Conservation (phyloP, 345 rosid genomes). For the Melaleuca alternifolia region DNA sequence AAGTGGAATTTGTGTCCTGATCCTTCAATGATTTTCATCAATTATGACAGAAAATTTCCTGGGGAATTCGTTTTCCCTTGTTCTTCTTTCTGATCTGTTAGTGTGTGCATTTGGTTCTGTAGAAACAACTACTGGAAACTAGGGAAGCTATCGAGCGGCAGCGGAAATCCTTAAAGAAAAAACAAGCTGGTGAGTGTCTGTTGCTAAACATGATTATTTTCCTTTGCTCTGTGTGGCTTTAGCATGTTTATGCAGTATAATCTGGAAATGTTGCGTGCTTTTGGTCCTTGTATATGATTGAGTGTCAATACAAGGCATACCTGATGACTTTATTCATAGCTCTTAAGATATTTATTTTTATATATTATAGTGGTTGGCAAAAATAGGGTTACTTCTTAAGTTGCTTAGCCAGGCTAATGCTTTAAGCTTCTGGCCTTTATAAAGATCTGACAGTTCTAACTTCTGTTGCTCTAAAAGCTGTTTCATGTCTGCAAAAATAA, state of each 20-base stretch:
- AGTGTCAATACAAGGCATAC: neutral
- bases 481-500: neutral
- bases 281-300: neutral
- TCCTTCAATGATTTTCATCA: neutral
- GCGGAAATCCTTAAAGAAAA: conserved; percentile 84
- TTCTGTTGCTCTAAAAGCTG: neutral
- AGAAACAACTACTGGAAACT: conserved; percentile 84
- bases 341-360: neutral
- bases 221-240: neutral
- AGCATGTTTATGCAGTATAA: neutral
- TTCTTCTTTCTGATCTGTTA: neutral
- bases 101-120: neutral
- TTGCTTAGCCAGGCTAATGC: neutral
- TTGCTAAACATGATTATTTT: neutral
- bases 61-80: neutral
- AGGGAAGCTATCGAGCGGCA: conserved; percentile 95
- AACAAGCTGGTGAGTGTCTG: conserved; percentile 54
- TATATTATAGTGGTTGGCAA: neutral
- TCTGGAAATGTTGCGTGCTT: neutral
- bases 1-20: neutral
- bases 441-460: neutral
- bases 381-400: neutral
- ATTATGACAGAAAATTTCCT: neutral
- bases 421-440: neutral
- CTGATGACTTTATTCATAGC: neutral